Conservation (phyloP, 108 stramenopile genomes). For the Nitzschia inconspicua region DNA sequence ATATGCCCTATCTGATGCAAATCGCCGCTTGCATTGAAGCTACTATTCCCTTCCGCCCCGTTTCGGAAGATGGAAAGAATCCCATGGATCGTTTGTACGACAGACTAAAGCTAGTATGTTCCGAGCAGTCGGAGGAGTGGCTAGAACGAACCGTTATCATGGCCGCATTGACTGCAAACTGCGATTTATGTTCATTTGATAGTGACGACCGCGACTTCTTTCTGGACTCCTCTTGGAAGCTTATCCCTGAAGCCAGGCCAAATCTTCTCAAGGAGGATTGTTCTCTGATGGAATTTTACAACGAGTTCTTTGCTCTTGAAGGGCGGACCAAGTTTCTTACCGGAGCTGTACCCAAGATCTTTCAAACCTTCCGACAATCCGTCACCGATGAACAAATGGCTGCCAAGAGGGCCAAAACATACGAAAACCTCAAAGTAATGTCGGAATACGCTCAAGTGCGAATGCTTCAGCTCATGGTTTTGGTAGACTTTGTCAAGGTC, state of each 20-base stretch:
- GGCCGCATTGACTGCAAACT: constrained; percentile 42
- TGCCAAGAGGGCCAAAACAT: constrained; percentile 17
- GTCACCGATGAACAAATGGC: constrained; percentile 23
- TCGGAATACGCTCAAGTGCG: constrained; percentile 30
- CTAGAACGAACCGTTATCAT: constrained; percentile 36
- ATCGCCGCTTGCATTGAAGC: constrained; percentile 59
- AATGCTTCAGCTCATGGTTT: constrained; percentile 25
- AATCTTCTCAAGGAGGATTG: constrained; percentile 36
- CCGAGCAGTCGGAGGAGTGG: constrained; percentile 37
- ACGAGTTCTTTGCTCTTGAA: constrained; percentile 22
- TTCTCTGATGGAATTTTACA: constrained; percentile 25
- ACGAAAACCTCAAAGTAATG: constrained; percentile 19
- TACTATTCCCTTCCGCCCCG: constrained; percentile 61
- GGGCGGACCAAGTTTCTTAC: constrained; percentile 23
- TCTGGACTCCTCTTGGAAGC: constrained; percentile 57
- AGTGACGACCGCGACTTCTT: constrained; percentile 46
- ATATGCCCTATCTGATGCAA: constrained; percentile 26
- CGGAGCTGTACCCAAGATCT: constrained; percentile 27
- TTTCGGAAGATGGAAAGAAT: constrained; percentile 25
- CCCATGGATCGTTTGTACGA: constrained; percentile 49
- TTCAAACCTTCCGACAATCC: constrained; percentile 25
- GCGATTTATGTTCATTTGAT: constrained; percentile 52
- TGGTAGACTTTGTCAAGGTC: constrained; percentile 16
- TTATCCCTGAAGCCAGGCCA: constrained; percentile 50
- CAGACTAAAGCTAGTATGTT: constrained; percentile 10